Conservation (phyloP, 768 basidiomycete genomes). For the Pluteus cervinus region DNA sequence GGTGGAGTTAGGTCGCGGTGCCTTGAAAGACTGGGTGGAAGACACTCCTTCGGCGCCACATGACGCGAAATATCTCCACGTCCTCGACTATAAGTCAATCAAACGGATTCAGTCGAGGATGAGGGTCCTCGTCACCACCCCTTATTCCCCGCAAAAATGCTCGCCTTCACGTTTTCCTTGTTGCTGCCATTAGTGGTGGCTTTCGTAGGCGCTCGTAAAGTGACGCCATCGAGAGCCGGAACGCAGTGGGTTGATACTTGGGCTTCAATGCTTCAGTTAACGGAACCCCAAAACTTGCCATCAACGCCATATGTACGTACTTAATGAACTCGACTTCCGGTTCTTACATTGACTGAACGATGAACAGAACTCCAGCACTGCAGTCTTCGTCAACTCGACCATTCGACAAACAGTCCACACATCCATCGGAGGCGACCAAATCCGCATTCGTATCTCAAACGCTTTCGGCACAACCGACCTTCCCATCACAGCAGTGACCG, state of each 20-base stretch:
- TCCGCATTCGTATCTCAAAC: conserved; percentile 44
- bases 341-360: not conserved
- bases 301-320: conserved; percentile 23
- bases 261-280: conserved; percentile 36
- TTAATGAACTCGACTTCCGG: too few species aligned
- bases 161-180: too few species aligned
- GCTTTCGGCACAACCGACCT: conserved; percentile 37
- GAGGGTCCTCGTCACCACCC: too few species aligned
- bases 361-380: conserved; percentile 7
- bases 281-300: conserved; percentile 29
- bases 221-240: not conserved
- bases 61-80: too few species aligned
- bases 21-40: too few species aligned
- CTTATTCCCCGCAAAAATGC: too few species aligned
- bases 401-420: conserved; percentile 45
- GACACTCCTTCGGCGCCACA: too few species aligned
- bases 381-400: conserved; percentile 39
- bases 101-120: too few species aligned
- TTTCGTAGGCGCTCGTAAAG: too few species aligned
- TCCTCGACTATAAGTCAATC: too few species aligned
- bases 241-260: conserved; percentile 30
- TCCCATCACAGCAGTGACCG: conserved; percentile 36
- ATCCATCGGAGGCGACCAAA: conserved; percentile 29
- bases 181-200: too few species aligned
- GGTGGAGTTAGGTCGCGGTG: too few species aligned